Evolutionary conservation across 768 basidiomycete species (phyloP).

Genomic region (Kwoniella botswanensis): DNA sequence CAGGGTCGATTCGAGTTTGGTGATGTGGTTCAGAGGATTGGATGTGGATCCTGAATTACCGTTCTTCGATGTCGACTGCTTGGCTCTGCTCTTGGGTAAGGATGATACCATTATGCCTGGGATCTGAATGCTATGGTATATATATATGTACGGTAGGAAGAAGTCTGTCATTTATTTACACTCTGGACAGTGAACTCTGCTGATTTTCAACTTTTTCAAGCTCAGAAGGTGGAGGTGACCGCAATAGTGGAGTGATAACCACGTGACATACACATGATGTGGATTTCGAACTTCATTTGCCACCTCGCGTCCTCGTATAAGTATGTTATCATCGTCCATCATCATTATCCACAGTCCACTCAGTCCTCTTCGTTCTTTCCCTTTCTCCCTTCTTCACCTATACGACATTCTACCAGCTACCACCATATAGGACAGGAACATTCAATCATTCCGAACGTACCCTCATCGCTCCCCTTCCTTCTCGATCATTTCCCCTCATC

Average conservation of each 20-base stretch:
- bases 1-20: slow-evolving; percentile 64
- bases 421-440: neutral
- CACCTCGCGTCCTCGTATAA: neutral
- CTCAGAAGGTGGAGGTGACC: neutral
- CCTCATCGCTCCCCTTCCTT: neutral
- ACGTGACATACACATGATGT: neutral
- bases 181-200: too few relatives aligned
- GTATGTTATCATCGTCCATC: slow-evolving; percentile 3
- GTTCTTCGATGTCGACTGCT: slow-evolving; percentile 11
- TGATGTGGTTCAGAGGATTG: slow-evolving; percentile 34
- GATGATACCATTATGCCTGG: slow-evolving; percentile 27
- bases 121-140: neutral
- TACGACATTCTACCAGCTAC: neutral
- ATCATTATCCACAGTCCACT: neutral
- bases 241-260: neutral
- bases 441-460: neutral
- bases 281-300: neutral
- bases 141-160: neutral
- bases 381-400: slow-evolving; percentile 1
- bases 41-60: slow-evolving; percentile 13
- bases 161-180: too few relatives aligned
- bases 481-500: slow-evolving; percentile 16
- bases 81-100: slow-evolving; percentile 16
- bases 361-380: slow-evolving; percentile 1
- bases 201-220: slow-evolving; percentile 7